Evolutionary conservation across 2,329 filamentous ascomycete species (phyloP), one percentile per base, ranked within the genome.

Genomic region (Cadophora gregata): DNA sequence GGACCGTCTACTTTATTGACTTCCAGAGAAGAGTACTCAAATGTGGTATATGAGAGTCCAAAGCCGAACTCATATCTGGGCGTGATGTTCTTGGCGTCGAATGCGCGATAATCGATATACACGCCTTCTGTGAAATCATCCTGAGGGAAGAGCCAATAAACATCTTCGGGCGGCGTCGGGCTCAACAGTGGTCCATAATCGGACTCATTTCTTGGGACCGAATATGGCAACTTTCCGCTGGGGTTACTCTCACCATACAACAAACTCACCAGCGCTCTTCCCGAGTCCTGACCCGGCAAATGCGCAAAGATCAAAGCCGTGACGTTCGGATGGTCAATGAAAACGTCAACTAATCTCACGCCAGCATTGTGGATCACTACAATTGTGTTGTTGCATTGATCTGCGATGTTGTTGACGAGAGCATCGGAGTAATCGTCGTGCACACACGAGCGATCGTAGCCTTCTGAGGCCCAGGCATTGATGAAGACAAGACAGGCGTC

Each of bases 381-480:
- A 12, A 90, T 81, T 0, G 88, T 90, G 71, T 87, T 89, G 71
- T 79, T 81, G 77, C 88, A 90, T 75, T 66, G 64, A 24, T 38
- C 25, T 24, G 70, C 88, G 0, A 90, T 86, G 55, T 84, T 82
- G 0, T 78, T 78, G 51, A 90, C 82, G 0, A 90, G 78, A 0
- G 76, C 78, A 69, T 90, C 88, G 1, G 70, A 72, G 50, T 62
- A 87, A 67, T 90, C 89, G 75, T 95, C 88, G 33, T 84, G 83
- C 48, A 92, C 80, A 8, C 82, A 83, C 0, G 85, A 80, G 56
- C 87, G 83, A 66, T 92, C 84, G 69, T 84, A 90, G 1, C 90
- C 91, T 78, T 97, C 93, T 1, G 90, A 88, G 0, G 90, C 87
- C 77, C 90, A 92, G 8, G 83, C 85, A 73, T 91, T 91, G 71